Conservation (phyloP, 768 basidiomycete species). For the Russula earlei region DNA sequence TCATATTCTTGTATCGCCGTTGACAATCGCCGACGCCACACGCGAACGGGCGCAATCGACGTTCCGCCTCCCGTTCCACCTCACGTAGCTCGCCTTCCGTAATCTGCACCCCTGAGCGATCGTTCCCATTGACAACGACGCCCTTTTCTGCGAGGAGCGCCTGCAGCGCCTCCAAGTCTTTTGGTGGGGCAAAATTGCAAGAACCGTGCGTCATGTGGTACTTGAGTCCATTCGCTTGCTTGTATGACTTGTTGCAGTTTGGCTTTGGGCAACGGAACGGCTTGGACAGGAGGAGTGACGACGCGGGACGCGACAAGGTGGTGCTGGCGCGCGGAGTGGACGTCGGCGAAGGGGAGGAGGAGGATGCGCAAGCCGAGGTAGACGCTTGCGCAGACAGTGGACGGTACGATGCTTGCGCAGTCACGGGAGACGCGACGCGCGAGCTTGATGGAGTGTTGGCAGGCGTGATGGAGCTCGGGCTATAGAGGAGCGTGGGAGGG, state of each 20-base stretch:
- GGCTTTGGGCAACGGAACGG: conserved; percentile 92
- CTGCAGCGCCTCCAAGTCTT: conserved; percentile 70
- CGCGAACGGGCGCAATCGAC: conserved; percentile 72
- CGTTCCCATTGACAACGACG: conserved; percentile 27
- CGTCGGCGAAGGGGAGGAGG: conserved; percentile 20
- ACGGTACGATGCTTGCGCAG: conserved; percentile 24
- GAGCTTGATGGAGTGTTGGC: conserved; percentile 41
- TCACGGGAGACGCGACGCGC: conserved; percentile 31
- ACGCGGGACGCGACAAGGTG: conserved; percentile 40
- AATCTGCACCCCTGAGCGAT: conserved; percentile 30
- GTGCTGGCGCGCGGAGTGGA: conserved; percentile 33
- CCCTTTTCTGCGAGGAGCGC: conserved; percentile 50
- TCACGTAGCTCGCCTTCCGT: conserved; percentile 55
- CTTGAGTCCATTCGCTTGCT: conserved; percentile 92
- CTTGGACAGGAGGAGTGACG: conserved; percentile 65
- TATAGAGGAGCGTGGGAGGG: conserved; percentile 50
- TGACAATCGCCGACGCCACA: conserved; percentile 83
- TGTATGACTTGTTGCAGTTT: conserved; percentile 93
- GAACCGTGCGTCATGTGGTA: conserved; percentile 90
- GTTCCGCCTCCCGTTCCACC: conserved; percentile 78
- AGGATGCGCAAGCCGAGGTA: conserved; percentile 20
- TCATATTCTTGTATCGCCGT: conserved; percentile 97
- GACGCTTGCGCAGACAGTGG: conserved; percentile 22
- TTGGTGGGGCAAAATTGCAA: conserved; percentile 88
- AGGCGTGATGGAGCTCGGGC: conserved; percentile 33